These are phyloP conservation scores for Trifolium pratense DNA, from an alignment of 306 rosid species.

Conservation along the genomic window DNA sequence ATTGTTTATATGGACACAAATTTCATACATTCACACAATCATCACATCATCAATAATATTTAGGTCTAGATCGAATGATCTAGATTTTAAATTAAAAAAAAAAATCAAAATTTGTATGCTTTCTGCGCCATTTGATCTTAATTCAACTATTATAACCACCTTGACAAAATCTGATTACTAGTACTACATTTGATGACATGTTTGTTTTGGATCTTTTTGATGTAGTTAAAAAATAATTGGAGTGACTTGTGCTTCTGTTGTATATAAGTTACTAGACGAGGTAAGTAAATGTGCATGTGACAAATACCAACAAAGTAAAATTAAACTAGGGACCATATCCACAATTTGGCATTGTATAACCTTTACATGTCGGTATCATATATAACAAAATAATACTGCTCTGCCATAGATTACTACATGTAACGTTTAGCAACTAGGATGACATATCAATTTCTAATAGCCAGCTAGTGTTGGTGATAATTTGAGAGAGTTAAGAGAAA, in stretches of 20 bases:
- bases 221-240: neutral
- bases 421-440: neutral
- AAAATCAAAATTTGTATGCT: no score
- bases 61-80: no score
- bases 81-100: no score
- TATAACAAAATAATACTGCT: neutral
- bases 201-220: neutral
- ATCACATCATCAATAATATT: no score
- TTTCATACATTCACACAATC: no score
- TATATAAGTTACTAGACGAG: neutral
- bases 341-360: neutral
- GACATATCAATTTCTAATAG: neutral
- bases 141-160: no score
- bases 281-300: neutral
- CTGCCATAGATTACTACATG: neutral
- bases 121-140: no score
- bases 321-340: neutral
- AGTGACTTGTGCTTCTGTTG: neutral
- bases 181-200: neutral
- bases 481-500: no score
- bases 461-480: no score
- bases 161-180: neutral
- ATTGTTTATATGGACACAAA: no score
- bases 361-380: constrained; percentile 39
- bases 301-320: neutral